phyloP scores from a whole-genome alignment of 176 grass and related monocot species.

The Ampelocalamus luodianensis region DNA sequence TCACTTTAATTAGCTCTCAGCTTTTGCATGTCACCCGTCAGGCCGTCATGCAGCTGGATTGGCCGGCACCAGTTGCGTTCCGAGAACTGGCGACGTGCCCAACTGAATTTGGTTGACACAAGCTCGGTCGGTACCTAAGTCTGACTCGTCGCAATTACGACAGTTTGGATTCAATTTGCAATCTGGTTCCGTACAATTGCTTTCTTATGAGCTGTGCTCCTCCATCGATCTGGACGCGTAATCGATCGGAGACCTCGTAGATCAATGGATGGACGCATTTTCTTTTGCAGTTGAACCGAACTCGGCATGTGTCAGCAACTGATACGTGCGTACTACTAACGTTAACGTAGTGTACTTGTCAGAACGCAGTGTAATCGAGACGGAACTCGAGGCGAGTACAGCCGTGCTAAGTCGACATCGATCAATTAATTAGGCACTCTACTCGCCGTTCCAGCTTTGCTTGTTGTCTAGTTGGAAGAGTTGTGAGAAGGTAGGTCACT shows the following conservation, averaged over 20 bases:
- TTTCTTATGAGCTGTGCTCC: background rate
- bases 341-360: background rate
- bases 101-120: background rate
- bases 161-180: background rate
- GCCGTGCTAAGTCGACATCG: too few relatives aligned
- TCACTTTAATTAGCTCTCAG: background rate
- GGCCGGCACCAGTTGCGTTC: background rate
- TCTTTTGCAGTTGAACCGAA: background rate
- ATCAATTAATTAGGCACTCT: background rate
- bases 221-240: background rate
- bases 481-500: background rate
- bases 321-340: background rate
- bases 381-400: background rate
- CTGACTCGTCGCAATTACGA: constrained; percentile 2
- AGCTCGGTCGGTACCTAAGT: background rate
- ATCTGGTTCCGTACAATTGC: background rate
- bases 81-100: background rate
- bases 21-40: background rate
- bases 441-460: background rate
- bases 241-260: background rate
- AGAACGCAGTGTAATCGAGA: background rate
- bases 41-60: background rate
- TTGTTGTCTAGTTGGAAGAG: background rate
- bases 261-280: background rate
- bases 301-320: background rate